Conservation (phyloP, 2,329 filamentous ascomycete species). For the Cercospora brassicicola region DNA sequence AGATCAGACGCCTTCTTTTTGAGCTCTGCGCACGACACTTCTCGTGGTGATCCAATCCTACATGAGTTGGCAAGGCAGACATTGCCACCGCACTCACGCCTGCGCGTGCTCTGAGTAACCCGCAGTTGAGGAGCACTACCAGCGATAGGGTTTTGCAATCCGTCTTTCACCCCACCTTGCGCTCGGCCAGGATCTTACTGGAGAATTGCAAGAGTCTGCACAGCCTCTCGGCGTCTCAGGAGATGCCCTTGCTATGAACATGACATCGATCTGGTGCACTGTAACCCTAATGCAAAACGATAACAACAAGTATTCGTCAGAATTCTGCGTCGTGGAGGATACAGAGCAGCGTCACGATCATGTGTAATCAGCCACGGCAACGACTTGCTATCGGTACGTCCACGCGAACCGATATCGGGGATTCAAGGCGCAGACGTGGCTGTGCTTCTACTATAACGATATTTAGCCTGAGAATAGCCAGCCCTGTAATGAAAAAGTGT, state of each 20-base stretch:
- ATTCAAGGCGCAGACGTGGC: not conserved
- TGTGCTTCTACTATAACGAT: not conserved
- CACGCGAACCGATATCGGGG: not conserved
- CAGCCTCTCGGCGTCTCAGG: not conserved
- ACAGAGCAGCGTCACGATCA: not conserved
- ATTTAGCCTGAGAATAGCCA: not conserved
- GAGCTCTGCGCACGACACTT: not conserved
- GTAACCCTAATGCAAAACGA: too few relatives aligned
- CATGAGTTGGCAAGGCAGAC: not conserved
- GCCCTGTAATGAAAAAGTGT: not conserved
- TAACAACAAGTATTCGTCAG: too few relatives aligned
- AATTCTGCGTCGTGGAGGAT: not conserved
- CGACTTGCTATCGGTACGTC: not conserved
- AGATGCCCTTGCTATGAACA: not conserved
- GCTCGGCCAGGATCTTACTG: not conserved
- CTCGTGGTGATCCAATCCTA: not conserved
- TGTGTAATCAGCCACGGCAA: not conserved
- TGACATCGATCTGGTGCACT: not conserved
- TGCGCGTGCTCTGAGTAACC: not conserved
- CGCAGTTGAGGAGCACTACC: not conserved
- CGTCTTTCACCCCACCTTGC: not conserved
- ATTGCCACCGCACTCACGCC: not conserved
- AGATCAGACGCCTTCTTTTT: not conserved
- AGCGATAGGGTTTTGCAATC: not conserved
- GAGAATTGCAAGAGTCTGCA: not conserved